Evolutionary conservation across 805 yeast genomes (phyloP).

Genomic region (Candida khao-thaluensis): DNA sequence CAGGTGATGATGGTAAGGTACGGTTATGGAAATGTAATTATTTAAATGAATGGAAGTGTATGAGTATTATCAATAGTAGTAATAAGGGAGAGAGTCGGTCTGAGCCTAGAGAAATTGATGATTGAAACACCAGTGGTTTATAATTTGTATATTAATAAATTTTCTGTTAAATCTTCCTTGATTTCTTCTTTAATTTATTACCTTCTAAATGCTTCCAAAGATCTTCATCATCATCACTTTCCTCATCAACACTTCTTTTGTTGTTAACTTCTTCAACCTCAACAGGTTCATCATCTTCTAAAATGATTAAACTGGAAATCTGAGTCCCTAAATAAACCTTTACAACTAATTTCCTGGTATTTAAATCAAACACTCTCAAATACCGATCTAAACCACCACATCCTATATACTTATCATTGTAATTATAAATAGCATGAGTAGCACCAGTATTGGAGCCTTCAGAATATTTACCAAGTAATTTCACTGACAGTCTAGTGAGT

Average conservation of each 20-base stretch:
- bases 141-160: constrained; percentile 5
- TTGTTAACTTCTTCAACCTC: constrained; percentile 17
- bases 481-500: constrained; percentile 46
- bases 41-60: constrained; percentile 83
- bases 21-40: constrained; percentile 90
- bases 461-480: constrained; percentile 60
- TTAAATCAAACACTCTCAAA: constrained; percentile 69
- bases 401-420: constrained; percentile 48
- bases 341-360: constrained; percentile 56
- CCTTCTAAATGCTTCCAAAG: constrained; percentile 39
- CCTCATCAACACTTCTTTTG: constrained; percentile 24
- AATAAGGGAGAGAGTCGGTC: constrained; percentile 24
- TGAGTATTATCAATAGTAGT: constrained; percentile 58
- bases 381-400: constrained; percentile 90
- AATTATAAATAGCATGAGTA: constrained; percentile 63
- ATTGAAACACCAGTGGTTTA: not conserved
- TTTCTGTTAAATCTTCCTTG: constrained; percentile 19
- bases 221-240: constrained; percentile 23
- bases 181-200: constrained; percentile 21
- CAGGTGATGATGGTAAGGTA: constrained; percentile 94
- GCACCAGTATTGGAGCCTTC: constrained; percentile 60
- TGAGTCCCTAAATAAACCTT: constrained; percentile 79
- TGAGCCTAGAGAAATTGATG: constrained; percentile 17
- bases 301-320: constrained; percentile 49
- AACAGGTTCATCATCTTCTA: constrained; percentile 46